A percentile compares a stretch with the other conserved stretches of the same genome.
Evolutionary conservation across 371 early-diverging fungal genomes (phyloP).

Genomic region (Haplosporangium sp.): DNA sequence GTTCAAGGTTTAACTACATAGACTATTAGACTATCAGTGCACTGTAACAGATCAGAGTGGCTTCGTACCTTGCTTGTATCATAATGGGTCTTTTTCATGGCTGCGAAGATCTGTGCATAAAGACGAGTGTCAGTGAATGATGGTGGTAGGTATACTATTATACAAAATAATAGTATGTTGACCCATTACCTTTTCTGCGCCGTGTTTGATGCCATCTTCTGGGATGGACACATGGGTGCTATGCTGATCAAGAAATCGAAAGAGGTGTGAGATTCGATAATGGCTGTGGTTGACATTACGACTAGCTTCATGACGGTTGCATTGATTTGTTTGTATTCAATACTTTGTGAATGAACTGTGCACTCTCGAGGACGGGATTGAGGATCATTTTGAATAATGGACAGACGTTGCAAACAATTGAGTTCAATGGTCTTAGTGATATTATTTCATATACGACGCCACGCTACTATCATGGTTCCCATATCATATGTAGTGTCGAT

Average conservation of each 20-base stretch:
- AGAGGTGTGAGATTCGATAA: neutral
- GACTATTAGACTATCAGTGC: neutral
- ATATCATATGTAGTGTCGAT: too few relatives aligned
- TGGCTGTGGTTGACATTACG: neutral
- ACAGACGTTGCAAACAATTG: neutral
- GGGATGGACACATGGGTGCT: slow-evolving; percentile 75
- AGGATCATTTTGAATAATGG: slow-evolving; percentile 25
- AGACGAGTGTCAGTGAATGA: neutral
- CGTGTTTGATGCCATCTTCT: slow-evolving; percentile 62
- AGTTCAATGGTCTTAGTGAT: too few relatives aligned
- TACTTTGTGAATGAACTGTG: slow-evolving; percentile 65
- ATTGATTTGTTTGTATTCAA: too few relatives aligned
- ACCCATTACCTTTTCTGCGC: slow-evolving; percentile 63
- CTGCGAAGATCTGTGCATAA: slow-evolving; percentile 62
- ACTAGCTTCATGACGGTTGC: neutral
- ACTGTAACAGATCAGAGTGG: neutral
- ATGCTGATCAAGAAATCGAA: slow-evolving; percentile 41
- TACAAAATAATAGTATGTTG: neutral
- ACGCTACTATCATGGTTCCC: too few relatives aligned
- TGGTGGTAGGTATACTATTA: too few relatives aligned
- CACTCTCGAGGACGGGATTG: slow-evolving; percentile 70
- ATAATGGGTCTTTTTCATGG: slow-evolving; percentile 73
- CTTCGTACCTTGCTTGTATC: slow-evolving; percentile 62
- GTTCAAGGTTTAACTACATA: neutral
- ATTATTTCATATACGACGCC: too few relatives aligned